Percentiles rank a stretch among this genome's conserved stretches.
These are phyloP conservation scores for Clonostachys sp. DNA, from an alignment of 2,329 filamentous ascomycete species.

Conservation along the genomic window DNA sequence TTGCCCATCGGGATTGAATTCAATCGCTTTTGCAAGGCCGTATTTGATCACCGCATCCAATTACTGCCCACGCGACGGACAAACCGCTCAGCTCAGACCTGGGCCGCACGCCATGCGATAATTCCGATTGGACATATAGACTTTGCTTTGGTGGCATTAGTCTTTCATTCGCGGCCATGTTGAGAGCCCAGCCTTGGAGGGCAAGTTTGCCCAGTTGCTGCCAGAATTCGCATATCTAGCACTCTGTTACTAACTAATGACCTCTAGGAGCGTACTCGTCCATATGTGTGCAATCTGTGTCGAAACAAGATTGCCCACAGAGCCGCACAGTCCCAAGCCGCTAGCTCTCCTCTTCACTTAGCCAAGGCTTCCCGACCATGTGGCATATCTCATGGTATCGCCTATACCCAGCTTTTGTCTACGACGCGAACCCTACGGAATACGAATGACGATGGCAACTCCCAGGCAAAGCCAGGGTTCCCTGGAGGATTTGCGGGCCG, in stretches of 20 bases:
- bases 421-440: slow-evolving; percentile 17
- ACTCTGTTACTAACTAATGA: slow-evolving; percentile 3
- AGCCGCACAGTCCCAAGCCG: slow-evolving; percentile 2
- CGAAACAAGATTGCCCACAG: slow-evolving; percentile 19
- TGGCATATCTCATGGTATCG: not conserved
- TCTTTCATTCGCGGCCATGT: slow-evolving; percentile 25
- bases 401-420: not conserved
- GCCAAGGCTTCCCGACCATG: not conserved
- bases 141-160: slow-evolving; percentile 1
- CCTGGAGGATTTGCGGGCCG: slow-evolving; percentile 12
- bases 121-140: not conserved
- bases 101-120: not conserved
- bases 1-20: too few species aligned
- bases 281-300: slow-evolving; percentile 35
- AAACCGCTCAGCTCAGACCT: not conserved
- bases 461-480: slow-evolving; percentile 12
- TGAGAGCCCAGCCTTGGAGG: slow-evolving; percentile 34
- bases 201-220: slow-evolving; percentile 15
- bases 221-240: too few species aligned
- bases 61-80: too few species aligned
- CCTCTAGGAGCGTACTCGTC: slow-evolving; percentile 19
- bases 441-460: slow-evolving; percentile 11
- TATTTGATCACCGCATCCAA: too few species aligned
- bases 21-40: too few species aligned
- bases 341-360: slow-evolving; percentile 7